Conservation (phyloP, 345 rosid species). For the Hibiscus syriacus region DNA sequence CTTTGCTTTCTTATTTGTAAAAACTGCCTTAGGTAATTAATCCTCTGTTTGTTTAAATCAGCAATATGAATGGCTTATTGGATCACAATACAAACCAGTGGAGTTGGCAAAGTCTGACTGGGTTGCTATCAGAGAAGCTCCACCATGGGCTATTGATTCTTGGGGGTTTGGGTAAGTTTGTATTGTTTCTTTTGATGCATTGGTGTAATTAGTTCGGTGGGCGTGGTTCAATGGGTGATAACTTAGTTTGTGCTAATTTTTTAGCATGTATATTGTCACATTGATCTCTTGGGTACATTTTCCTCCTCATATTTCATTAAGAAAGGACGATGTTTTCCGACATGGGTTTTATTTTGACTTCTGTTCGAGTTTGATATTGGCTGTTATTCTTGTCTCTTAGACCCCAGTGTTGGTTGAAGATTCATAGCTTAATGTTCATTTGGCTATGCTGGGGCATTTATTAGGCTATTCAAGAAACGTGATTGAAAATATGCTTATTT, state of each 20-base stretch:
- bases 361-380: neutral
- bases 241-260: neutral
- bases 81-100: slow-evolving; percentile 86
- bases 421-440: neutral
- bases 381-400: neutral
- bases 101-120: slow-evolving; percentile 91
- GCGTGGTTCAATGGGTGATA: neutral
- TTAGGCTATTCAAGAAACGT: neutral
- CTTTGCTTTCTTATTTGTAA: neutral
- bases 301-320: neutral
- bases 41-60: slow-evolving; percentile 17
- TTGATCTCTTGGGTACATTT: neutral
- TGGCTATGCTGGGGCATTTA: too few relatives aligned
- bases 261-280: neutral
- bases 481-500: neutral
- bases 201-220: neutral
- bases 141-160: slow-evolving; percentile 96
- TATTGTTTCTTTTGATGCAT: neutral
- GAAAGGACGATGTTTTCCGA: neutral
- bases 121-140: slow-evolving; percentile 83
- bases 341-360: neutral
- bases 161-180: slow-evolving; percentile 94
- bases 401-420: neutral
- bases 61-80: slow-evolving; percentile 96
- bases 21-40: neutral